Percentiles rank a stretch among this genome's conserved stretches.
Conservation (phyloP, 495 filamentous ascomycete species). For the Talaromyces stipitatus region DNA sequence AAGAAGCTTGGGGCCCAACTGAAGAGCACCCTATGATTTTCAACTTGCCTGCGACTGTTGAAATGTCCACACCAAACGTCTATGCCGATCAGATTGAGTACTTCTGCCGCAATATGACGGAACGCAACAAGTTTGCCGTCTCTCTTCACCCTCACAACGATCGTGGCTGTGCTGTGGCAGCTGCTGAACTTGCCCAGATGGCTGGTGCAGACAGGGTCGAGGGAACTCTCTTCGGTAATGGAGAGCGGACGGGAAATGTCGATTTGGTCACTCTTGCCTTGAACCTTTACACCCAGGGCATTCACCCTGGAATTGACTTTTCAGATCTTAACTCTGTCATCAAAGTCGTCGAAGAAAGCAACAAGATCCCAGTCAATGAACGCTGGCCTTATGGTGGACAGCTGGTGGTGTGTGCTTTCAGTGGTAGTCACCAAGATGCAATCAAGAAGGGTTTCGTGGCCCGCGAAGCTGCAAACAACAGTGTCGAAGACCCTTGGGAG, state of each 20-base stretch:
- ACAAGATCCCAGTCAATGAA: slow-evolving; percentile 89
- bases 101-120: slow-evolving; percentile 76
- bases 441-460: slow-evolving; percentile 93
- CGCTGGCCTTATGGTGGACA: slow-evolving; percentile 77
- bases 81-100: slow-evolving; percentile 97
- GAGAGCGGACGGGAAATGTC: slow-evolving; percentile 93
- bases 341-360: slow-evolving; percentile 82
- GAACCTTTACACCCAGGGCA: slow-evolving; percentile 94
- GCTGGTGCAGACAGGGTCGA: slow-evolving; percentile 94
- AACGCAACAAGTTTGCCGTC: slow-evolving; percentile 74
- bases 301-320: slow-evolving; percentile 84
- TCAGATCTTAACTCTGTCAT: slow-evolving; percentile 84
- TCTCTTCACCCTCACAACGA: slow-evolving; percentile 93
- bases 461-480: slow-evolving; percentile 52
- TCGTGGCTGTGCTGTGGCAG: slow-evolving; percentile 80
- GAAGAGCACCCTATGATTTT: slow-evolving; percentile 86
- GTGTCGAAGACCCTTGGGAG: slow-evolving; percentile 55
- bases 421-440: slow-evolving; percentile 90
- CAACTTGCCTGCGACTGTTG: slow-evolving; percentile 94
- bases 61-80: slow-evolving; percentile 91
- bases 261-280: slow-evolving; percentile 90
- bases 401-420: slow-evolving; percentile 83
- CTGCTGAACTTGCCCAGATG: slow-evolving; percentile 92
- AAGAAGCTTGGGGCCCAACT: slow-evolving; percentile 86
- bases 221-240: slow-evolving; percentile 92